Evolutionary conservation across 2,329 filamentous ascomycete genomes (phyloP), one percentile per base, ranked within the genome.

Genomic region (Hymenoscyphus salicellus): DNA sequence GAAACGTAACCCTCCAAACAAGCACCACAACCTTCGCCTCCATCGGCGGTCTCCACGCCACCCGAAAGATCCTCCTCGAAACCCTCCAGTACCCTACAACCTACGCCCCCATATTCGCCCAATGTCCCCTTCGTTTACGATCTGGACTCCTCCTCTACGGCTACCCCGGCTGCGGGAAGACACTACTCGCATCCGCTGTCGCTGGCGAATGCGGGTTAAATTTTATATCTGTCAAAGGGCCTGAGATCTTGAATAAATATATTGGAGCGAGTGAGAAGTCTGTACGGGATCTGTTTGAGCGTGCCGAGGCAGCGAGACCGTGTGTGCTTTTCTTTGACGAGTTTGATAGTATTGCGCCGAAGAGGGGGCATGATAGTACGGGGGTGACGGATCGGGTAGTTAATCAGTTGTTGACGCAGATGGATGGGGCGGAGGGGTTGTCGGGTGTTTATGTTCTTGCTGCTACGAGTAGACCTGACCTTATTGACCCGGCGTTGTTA

Each of bases 311-410:
- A 2, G 95, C 95, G 4, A 88, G 90, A 65, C 96, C 96, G 0
- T 98, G 95, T 72, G 91, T 99, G 4, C 82, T 99, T 8, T 99
- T 99, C 83, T 99, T 99, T 75, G 95, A 99, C 75, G 95, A 99
- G 77, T 99, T 99, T 74, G 95, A 99, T 79, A 93, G 91, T 46
- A 98, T 99, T 68, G 96, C 96, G 0, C 95, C 95, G 2, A 99
- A 98, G 78, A 86, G 95, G 79, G 95, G 95, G 0, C 95, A 99
- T 75, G 96, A 99, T 76, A 95, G 90, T 1, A 99, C 95, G 0
- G 95, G 96, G 69, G 96, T 99, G n/a, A 99, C 95, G 0, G 96
- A 99, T 77, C 88, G 96, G 43, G 96, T 99, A 0, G 95, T 99
- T 71, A 99, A 99, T 76, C 96, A 99, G 81, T 87, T 99, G 64